phyloP scores from a whole-genome alignment of 139 green algal genomes.

The Micromonas commoda region DNA sequence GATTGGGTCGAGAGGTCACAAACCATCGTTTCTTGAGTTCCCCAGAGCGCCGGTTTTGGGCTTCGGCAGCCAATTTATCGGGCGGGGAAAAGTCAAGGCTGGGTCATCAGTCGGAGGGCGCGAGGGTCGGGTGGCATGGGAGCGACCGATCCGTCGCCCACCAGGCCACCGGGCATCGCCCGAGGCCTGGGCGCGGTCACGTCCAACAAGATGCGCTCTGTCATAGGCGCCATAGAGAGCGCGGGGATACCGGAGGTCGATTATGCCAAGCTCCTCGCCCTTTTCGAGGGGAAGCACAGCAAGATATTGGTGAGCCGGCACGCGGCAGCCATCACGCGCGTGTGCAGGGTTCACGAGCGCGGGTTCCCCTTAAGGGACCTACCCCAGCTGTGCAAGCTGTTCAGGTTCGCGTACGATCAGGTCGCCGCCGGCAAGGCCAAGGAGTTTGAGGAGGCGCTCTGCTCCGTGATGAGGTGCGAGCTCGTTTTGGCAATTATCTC shows the following conservation, averaged over 20 bases:
- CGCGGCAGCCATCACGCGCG: neutral
- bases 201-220: too few species aligned
- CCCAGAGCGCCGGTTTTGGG: too few species aligned
- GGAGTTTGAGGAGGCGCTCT: neutral
- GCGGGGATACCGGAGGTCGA: neutral
- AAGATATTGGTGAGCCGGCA: neutral
- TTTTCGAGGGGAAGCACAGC: neutral
- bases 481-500: too few species aligned
- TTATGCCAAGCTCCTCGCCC: slow-evolving; percentile 4
- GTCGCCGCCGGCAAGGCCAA: neutral
- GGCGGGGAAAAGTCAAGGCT: too few species aligned
- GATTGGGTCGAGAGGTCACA: too few species aligned
- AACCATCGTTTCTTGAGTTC: too few species aligned
- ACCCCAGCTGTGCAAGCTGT: neutral
- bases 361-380: slow-evolving; percentile 10
- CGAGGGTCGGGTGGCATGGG: too few species aligned
- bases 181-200: too few species aligned
- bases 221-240: neutral
- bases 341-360: neutral
- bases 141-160: too few species aligned
- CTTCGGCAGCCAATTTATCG: too few species aligned
- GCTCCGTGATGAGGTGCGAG: neutral
- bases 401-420: neutral
- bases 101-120: too few species aligned
- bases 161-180: too few species aligned